Conservation (phyloP, 192 early-diverging fungal species). For the Obelidium mucronatum region DNA sequence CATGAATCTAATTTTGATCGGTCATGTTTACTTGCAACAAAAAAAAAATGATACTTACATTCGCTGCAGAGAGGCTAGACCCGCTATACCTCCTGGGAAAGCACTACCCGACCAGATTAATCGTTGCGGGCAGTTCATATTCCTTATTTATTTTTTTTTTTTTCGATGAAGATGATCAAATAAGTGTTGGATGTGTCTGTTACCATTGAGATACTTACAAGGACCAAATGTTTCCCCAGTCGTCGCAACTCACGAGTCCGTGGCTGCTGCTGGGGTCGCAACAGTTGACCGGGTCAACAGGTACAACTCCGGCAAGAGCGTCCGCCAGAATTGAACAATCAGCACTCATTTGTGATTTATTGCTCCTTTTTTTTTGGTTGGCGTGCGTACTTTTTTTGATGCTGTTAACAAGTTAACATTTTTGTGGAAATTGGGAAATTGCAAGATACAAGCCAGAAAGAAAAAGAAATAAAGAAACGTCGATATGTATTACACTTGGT, state of each 20-base stretch:
- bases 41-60: not conserved
- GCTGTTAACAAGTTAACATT: no score
- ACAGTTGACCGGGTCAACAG: not conserved
- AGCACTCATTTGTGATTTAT: not conserved
- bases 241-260: not conserved
- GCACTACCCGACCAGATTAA: not conserved
- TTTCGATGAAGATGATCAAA: not conserved
- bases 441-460: no score
- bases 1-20: not conserved
- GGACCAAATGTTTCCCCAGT: not conserved
- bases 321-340: not conserved
- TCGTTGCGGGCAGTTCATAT: not conserved
- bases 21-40: not conserved
- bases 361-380: no score
- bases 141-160: not conserved
- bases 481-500: no score
- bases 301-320: not conserved
- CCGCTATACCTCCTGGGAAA: not conserved
- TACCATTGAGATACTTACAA: no score
- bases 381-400: no score
- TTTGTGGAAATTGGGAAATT: no score
- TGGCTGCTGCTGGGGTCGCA: not conserved
- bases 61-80: not conserved
- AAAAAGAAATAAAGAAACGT: no score
- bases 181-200: no score